phyloP scores from a whole-genome alignment of 2,329 filamentous ascomycete genomes.

The Colletotrichum sp. region DNA sequence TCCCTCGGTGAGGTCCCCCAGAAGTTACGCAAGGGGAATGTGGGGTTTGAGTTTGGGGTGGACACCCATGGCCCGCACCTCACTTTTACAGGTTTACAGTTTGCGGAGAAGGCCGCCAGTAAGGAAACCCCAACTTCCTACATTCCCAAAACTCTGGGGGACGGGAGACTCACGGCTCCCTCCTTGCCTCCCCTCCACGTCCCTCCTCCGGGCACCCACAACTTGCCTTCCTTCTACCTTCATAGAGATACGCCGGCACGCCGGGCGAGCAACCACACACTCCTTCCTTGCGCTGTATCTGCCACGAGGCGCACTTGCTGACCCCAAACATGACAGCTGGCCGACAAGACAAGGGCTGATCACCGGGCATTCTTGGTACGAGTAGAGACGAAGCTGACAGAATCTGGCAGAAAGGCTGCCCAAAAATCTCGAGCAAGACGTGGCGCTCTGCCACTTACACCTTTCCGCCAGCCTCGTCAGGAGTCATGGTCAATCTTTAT shows the following conservation, averaged over 20 bases:
- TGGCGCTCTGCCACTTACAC: conserved; percentile 6
- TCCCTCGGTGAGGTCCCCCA: not conserved
- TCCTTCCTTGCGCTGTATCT: not conserved
- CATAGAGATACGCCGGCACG: not conserved
- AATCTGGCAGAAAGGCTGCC: not conserved
- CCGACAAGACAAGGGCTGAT: conserved; percentile 1
- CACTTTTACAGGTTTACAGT: not conserved
- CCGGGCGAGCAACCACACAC: not conserved
- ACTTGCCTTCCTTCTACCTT: not conserved
- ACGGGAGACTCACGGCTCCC: not conserved
- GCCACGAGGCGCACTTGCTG: not conserved
- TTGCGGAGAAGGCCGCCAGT: conserved; percentile 10
- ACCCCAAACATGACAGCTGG: not conserved
- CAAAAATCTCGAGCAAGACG: not conserved
- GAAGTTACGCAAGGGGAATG: conserved; percentile 7
- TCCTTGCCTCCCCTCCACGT: not conserved
- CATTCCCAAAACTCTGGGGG: conserved; percentile 13
- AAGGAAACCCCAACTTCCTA: conserved; percentile 3
- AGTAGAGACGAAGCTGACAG: not conserved
- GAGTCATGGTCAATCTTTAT: not conserved
- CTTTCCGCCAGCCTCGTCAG: not conserved
- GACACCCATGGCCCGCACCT: not conserved
- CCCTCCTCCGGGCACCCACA: not conserved
- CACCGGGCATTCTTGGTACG: not conserved
- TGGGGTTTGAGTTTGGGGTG: not conserved